Conservation (phyloP, 805 yeast genomes). For the Suhomyces xylopsoci region DNA sequence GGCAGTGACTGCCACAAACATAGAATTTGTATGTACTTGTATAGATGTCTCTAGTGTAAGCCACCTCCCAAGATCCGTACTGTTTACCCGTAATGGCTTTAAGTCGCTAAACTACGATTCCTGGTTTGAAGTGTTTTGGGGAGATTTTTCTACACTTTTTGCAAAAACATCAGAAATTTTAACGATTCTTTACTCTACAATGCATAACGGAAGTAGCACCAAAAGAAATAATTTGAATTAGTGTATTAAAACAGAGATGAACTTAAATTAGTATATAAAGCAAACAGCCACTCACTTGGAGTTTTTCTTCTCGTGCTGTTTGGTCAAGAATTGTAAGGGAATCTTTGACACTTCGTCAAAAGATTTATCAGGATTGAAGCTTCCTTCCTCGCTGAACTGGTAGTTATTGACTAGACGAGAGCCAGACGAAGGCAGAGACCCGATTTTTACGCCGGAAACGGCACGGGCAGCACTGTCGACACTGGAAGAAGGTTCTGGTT, state of each 20-base stretch:
- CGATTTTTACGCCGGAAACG: slow-evolving; percentile 3
- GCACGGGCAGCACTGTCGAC: neutral
- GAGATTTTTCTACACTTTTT: neutral
- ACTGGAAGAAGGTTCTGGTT: neutral
- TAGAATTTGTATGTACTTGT: neutral
- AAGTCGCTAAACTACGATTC: neutral
- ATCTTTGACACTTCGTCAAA: slow-evolving; percentile 25
- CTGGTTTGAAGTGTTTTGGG: neutral
- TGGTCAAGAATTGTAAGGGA: slow-evolving; percentile 23
- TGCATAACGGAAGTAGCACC: neutral
- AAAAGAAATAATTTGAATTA: neutral
- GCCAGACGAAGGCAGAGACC: slow-evolving; percentile 2
- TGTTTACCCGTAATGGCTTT: neutral
- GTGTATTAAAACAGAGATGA: neutral
- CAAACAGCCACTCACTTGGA: neutral
- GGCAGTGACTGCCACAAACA: neutral
- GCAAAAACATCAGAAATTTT: neutral
- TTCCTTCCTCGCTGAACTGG: slow-evolving; percentile 7
- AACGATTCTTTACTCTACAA: too few species aligned
- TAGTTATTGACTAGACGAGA: slow-evolving; percentile 2
- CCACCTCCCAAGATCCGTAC: neutral
- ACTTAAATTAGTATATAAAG: neutral
- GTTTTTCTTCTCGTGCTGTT: slow-evolving; percentile 11
- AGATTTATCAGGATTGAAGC: slow-evolving; percentile 24
- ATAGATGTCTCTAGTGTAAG: neutral